Base-by-base conservation (phyloP, 2,329 filamentous ascomycete genomes). In the Plenodomus biglobosus region DNA sequence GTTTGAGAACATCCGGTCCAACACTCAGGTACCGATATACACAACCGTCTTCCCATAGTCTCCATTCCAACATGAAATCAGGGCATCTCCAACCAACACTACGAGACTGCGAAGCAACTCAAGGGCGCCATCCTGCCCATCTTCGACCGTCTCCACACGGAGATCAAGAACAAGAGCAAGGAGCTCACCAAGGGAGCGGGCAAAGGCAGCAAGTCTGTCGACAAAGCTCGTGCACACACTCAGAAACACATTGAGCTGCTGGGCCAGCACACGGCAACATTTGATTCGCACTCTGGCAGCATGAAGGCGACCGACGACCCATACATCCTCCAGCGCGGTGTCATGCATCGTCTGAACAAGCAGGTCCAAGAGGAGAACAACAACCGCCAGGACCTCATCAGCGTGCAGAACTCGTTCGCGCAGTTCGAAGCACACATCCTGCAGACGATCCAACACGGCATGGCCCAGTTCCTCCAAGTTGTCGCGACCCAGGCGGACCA, bases 221-320 rank as follows among this genome's bases (percentile, higher is more conserved):
- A 96, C 53, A 96, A 95, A 77, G 85, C 90, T 8, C 88, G 92
- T 52, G 84, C 85, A 61, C 78, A 76, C 6, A 96, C 92, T 0
- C 92, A 99, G 77, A 96, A 95, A 78, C 90, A 96, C 61, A 95
- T 99, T 55, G 92, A 99, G 76, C 81, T 95, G 19, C 85, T 99
- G 1, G 92, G 90, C 34, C 88, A 94, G 75, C 85, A 95, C 63
- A 85, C 90, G 0, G 90, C 92, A 8, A 76, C 83, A 2, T 95
- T 86, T 63, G 90, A 95, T 60, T 87, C 90, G 1, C 80, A 82
- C 2, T 85, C 86, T 34, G 88, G 85, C 51, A 87, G 83, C 65
- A 76, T 92, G 61, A 81, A 83, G 37, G 82, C 89, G 1, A 67
- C 76, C 11, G 85, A 96, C 27, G 94, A 99, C 69, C 94, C 94